Conservation (phyloP, 2,329 filamentous ascomycete species). For the Rhynchosporium graminicola region DNA sequence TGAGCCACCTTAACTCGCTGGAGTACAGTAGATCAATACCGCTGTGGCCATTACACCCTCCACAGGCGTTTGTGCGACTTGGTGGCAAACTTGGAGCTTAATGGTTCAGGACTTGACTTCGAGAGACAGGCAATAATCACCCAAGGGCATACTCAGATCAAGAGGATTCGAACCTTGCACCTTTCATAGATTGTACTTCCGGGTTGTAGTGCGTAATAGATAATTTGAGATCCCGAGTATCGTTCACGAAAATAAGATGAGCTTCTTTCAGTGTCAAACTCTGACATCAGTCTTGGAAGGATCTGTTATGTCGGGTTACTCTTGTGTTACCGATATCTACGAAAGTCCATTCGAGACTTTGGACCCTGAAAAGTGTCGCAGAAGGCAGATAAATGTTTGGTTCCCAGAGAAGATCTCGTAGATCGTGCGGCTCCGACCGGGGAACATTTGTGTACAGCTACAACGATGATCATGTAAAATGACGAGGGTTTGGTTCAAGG, state of each 20-base stretch:
- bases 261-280: not conserved
- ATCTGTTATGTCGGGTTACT: no score
- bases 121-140: not conserved
- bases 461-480: not conserved
- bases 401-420: constrained; percentile 3
- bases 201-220: not conserved
- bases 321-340: not conserved
- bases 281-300: no score
- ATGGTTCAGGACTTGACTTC: not conserved
- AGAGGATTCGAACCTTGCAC: not conserved
- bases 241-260: not conserved
- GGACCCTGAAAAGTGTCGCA: not conserved
- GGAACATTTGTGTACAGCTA: not conserved
- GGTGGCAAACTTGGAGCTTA: not conserved
- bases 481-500: not conserved
- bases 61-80: not conserved
- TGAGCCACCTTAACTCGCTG: no score
- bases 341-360: not conserved
- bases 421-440: constrained; percentile 5
- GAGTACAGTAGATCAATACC: no score
- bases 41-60: not conserved
- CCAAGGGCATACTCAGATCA: not conserved
- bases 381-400: not conserved
- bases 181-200: not conserved
- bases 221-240: not conserved